Evolutionary conservation across 257 asterid species (phyloP), one percentile per base, ranked within the genome.

Genomic region (Solanum piurae): DNA sequence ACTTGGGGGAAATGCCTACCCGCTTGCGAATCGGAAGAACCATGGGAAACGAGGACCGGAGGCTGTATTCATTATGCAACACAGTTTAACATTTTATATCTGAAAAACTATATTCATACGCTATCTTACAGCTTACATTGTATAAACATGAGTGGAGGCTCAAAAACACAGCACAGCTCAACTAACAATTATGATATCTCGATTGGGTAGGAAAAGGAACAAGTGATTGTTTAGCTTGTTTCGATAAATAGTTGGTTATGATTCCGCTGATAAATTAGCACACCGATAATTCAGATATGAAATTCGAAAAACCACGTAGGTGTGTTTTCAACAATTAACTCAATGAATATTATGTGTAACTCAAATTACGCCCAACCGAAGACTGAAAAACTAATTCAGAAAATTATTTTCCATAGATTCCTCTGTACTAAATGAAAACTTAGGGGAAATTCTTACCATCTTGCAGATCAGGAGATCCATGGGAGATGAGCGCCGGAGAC

Each of bases 391-490:
- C 29, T 23, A 60, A 60, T 60, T 2, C 69, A 23, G 69, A 60
- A 4, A 21, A 60, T 9, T 60, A 7, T 23, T 60, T 58, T 23
- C 29, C 13, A 3, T 21, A 23, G 69, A 60, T 60, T 60, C 1
- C 1, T 23, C 9, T 60, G 6, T 62, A 23, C 7, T n/a, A 23
- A 23, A 4, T 9, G 69, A 62, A 9, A 23, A 3, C 7, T 20
- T 4, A 23, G 9, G 27, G 34, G 7, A 38, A 75, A 23, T 6
- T 12, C 83, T 37, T 76, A 94, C 98, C 96, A 71, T 4, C 40
- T 90, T 92, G 89, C 71, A 91, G 93, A 92, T 94, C 97, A 92
- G 83, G 92, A 87, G 95, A 87, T 62, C 92, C 97, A 86, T 91
- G 94, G 66, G 94, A 87, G 86, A 91, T 58, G 74, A 92, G 90